A percentile compares a stretch with the other conserved stretches of the same genome.
phyloP scores from a whole-genome alignment of 1,284 basidiomycete species.

The Coriolopsis trogii region DNA sequence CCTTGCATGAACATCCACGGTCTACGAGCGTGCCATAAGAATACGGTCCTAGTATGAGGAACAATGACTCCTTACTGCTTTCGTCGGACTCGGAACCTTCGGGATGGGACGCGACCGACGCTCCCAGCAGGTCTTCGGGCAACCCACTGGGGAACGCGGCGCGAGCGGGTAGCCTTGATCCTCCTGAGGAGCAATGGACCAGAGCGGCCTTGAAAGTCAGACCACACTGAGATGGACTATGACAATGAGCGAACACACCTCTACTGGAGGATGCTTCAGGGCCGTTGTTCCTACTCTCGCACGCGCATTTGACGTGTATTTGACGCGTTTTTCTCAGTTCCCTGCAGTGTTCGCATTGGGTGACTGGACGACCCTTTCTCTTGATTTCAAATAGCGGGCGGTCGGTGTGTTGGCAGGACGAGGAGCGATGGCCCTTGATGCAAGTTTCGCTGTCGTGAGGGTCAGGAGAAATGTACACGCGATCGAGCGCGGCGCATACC shows the following conservation, averaged over 20 bases:
- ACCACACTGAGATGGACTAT: conserved; percentile 8
- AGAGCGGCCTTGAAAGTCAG: conserved; percentile 51
- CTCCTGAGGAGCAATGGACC: conserved; percentile 41
- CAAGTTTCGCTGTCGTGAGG: conserved; percentile 74
- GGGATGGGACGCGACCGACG: conserved; percentile 52
- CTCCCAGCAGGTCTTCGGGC: conserved; percentile 58
- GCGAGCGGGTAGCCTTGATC: conserved; percentile 58
- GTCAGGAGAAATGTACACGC: not conserved
- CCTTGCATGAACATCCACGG: conserved; percentile 41
- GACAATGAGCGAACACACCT: conserved; percentile 45
- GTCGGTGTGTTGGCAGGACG: conserved; percentile 76
- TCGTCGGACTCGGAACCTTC: conserved; percentile 60
- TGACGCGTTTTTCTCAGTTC: conserved; percentile 76
- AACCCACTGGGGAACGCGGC: conserved; percentile 76
- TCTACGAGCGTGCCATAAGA: conserved; percentile 23
- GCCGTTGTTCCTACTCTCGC: conserved; percentile 35
- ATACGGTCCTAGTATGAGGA: no score
- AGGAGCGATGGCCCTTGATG: conserved; percentile 84
- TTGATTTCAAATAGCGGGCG: conserved; percentile 80
- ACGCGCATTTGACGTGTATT: conserved; percentile 71
- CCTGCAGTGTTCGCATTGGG: conserved; percentile 78
- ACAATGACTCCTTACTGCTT: conserved; percentile 49
- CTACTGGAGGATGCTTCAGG: conserved; percentile 42
- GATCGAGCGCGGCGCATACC: conserved; percentile 53
- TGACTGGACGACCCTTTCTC: conserved; percentile 79